Percentiles rank a stretch among this genome's conserved stretches.
Evolutionary conservation across 2,329 filamentous ascomycete genomes (phyloP).

Genomic region (Paecilomyces formosus): DNA sequence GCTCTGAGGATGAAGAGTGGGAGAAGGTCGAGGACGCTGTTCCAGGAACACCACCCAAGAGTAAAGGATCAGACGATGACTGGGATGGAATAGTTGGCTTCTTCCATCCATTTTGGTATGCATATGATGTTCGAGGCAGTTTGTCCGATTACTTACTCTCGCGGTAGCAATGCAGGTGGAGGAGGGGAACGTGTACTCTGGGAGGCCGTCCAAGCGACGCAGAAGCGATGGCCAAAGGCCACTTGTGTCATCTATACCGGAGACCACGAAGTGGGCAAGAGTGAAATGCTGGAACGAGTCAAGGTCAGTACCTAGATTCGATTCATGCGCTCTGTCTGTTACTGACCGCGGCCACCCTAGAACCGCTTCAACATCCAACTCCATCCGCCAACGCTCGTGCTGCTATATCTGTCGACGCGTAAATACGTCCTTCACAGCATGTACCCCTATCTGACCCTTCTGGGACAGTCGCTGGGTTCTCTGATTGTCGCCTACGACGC

Average conservation of each 20-base stretch:
- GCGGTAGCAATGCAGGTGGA: constrained; percentile 79
- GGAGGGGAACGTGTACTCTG: constrained; percentile 94
- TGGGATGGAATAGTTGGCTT: constrained; percentile 89
- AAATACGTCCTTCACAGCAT: constrained; percentile 78
- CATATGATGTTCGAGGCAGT: neutral
- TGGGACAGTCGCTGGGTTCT: constrained; percentile 90
- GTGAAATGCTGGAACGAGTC: constrained; percentile 68
- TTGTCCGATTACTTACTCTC: constrained; percentile 2
- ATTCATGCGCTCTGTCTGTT: neutral
- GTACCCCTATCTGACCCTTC: constrained; percentile 85
- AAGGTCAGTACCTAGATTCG: constrained; percentile 44
- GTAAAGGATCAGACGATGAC: constrained; percentile 43
- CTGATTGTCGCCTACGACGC: constrained; percentile 84
- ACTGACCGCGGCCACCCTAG: constrained; percentile 32
- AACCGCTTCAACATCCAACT: constrained; percentile 89
- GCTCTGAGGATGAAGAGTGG: constrained; percentile 57
- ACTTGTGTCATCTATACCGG: constrained; percentile 93
- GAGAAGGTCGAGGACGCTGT: constrained; percentile 56
- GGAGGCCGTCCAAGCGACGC: constrained; percentile 87
- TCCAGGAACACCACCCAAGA: constrained; percentile 38
- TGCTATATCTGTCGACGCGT: constrained; percentile 84
- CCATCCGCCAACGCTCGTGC: constrained; percentile 71
- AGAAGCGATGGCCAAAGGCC: constrained; percentile 78
- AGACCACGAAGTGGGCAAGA: constrained; percentile 80
- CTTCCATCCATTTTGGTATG: constrained; percentile 94